Evolutionary conservation across 1,284 basidiomycete genomes (phyloP).

Genomic region (Cerioporus squamosus): DNA sequence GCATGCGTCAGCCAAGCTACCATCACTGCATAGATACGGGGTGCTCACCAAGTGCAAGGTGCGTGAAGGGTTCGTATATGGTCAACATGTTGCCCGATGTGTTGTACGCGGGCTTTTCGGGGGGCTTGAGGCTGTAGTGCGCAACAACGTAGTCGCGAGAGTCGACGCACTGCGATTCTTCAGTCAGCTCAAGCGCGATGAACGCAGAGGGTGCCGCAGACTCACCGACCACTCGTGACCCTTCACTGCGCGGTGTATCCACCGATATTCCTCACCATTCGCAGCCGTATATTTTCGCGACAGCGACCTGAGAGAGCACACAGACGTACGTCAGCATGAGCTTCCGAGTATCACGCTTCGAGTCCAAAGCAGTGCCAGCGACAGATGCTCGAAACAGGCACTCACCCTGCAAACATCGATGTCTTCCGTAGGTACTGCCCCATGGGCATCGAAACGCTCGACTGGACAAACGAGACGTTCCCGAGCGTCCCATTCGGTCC

Average conservation of each 20-base stretch:
- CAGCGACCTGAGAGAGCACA: slow-evolving; percentile 48
- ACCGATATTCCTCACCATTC: slow-evolving; percentile 69
- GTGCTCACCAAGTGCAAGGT: slow-evolving; percentile 58
- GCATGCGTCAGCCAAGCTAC: background rate
- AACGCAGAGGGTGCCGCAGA: slow-evolving; percentile 14
- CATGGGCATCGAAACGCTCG: slow-evolving; percentile 54
- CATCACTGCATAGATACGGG: background rate
- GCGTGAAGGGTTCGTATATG: slow-evolving; percentile 59
- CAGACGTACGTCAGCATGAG: background rate
- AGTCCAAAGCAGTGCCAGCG: background rate
- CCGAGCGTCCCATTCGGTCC: slow-evolving; percentile 57
- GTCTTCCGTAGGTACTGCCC: slow-evolving; percentile 62
- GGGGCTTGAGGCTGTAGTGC: slow-evolving; percentile 57
- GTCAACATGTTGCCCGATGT: slow-evolving; percentile 70
- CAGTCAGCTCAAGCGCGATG: background rate
- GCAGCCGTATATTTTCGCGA: slow-evolving; percentile 66
- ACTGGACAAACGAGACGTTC: slow-evolving; percentile 52
- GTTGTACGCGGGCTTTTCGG: slow-evolving; percentile 55
- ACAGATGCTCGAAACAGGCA: slow-evolving; percentile 8
- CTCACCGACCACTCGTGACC: slow-evolving; percentile 75
- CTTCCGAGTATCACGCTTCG: background rate
- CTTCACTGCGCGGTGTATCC: slow-evolving; percentile 54
- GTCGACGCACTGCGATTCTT: slow-evolving; percentile 53
- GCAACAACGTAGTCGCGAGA: slow-evolving; percentile 66
- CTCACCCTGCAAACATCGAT: slow-evolving; percentile 66